Evolutionary conservation across 1,284 basidiomycete genomes (phyloP), one percentile per base, ranked within the genome.

Genomic region (Boletus sp.): DNA sequence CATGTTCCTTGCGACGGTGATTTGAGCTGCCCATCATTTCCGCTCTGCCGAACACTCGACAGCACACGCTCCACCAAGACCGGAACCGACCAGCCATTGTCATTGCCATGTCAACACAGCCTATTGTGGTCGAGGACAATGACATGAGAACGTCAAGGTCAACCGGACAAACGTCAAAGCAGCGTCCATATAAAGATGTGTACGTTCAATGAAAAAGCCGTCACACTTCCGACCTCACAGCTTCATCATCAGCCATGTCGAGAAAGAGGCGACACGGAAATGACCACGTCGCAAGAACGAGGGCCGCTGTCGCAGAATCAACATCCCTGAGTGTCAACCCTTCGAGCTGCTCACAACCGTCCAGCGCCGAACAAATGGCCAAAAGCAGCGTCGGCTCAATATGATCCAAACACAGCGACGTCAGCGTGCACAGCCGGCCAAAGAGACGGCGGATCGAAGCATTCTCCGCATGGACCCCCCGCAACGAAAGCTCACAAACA

Each of bases 401-500:
- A 14, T 47, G 50, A 28, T 68, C 59, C 38, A 69, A 25, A 30
- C 21, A 28, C 43, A 71, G 57, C 21, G 62, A 53, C 47, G 46
- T 55, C 35, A 68, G 2, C 11, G 51, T 50, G 25, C 37, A 3
- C 31, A 70, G 30, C 9, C 28, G 44, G 31, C 40, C 53, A 33
- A 71, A 30, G 9, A 71, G 46, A 33, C 43, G 11, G 10, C 16
- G 25, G 33, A 69, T 51, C 28, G 69, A 56, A 1, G 17, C 2
- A 8, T 27, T 10, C 0, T 52, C 54, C 27, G 58, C 63, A 21
- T 31, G 37, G 21, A 69, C 33, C 5, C 63, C 52, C 38, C 62
- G 65, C 44, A 69, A 30, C 6, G 68, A 57, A 50, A 73, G 60
- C 53, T 52, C 30, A 6, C 37, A 30, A 40, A 73, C 54, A 35